phyloP scores from a whole-genome alignment of 129 eudicot genomes.

The Cynara cardunculus region DNA sequence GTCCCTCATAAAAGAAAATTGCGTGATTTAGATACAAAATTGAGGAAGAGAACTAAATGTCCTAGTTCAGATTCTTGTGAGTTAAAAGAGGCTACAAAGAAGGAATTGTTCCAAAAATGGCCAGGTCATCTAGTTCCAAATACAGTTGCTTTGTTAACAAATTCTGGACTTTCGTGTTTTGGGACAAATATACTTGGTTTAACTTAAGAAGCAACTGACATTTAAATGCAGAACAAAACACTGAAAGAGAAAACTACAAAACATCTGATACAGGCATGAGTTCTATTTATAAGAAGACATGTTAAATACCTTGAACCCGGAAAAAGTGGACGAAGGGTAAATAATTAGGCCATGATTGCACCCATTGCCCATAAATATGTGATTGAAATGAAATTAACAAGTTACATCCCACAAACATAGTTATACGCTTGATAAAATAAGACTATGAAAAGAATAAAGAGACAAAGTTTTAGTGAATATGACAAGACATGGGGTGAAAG shows the following conservation, averaged over 20 bases:
- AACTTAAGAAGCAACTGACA: background rate
- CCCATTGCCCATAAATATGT: slow-evolving; percentile 98
- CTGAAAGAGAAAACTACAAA: too few relatives aligned
- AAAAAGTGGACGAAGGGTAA: slow-evolving; percentile 79
- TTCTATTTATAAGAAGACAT: background rate
- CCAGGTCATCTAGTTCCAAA: too few relatives aligned
- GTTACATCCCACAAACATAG: background rate
- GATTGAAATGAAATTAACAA: background rate
- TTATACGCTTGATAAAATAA: background rate
- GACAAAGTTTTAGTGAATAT: background rate
- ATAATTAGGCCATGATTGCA: slow-evolving; percentile 83
- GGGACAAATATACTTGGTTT: background rate
- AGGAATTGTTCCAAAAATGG: too few relatives aligned
- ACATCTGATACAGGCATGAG: background rate
- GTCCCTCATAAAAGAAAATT: too few relatives aligned
- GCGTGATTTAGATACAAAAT: too few relatives aligned
- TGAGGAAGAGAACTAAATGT: too few relatives aligned
- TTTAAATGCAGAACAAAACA: too few relatives aligned
- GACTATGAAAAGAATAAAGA: background rate
- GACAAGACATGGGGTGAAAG: background rate
- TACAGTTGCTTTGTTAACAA: background rate
- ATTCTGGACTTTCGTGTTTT: background rate
- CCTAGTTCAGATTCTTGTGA: too few relatives aligned
- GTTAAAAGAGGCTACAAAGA: too few relatives aligned
- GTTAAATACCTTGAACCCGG: slow-evolving; percentile 72